phyloP scores from a whole-genome alignment of 257 asterid genomes.

The Eucommia ulmoides region DNA sequence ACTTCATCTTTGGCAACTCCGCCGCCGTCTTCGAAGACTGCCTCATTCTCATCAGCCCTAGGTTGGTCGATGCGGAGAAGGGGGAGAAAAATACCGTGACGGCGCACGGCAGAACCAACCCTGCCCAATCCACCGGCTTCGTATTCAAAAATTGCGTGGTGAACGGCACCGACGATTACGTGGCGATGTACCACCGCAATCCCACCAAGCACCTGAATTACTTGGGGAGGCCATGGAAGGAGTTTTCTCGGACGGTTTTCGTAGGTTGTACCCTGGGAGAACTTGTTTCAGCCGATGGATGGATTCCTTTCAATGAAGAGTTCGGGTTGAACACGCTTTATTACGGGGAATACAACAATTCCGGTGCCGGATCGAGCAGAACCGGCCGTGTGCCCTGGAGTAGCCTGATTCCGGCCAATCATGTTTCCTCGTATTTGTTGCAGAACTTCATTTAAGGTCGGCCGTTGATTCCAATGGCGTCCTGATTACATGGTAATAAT shows the following conservation, averaged over 20 bases:
- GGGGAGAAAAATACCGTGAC: conserved; percentile 40
- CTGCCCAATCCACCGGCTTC: conserved; percentile 38
- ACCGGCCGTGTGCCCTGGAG: conserved; percentile 31
- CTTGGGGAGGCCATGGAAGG: conserved; percentile 59
- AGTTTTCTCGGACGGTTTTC: conserved; percentile 34
- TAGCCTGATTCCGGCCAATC: conserved; percentile 21
- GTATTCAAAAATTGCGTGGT: conserved; percentile 30
- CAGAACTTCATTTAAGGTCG: conserved; percentile 42
- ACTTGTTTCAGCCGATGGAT: conserved; percentile 22
- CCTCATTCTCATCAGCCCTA: conserved; percentile 25
- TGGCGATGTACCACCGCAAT: conserved; percentile 20
- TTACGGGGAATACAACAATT: conserved; percentile 28
- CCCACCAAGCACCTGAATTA: conserved; percentile 22
- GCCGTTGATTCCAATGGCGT: conserved; percentile 24
- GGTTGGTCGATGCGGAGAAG: conserved; percentile 23
- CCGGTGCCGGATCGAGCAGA: conserved; percentile 18
- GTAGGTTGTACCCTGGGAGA: conserved; percentile 22
- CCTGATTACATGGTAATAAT: too few species aligned
- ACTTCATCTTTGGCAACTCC: conserved; percentile 46
- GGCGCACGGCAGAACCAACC: conserved; percentile 45
- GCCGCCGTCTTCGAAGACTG: conserved; percentile 40
- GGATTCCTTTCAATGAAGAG: conserved; percentile 43
- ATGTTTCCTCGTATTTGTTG: conserved; percentile 18
- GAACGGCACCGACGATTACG: conserved; percentile 37
- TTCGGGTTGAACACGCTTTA: conserved; percentile 29